Conservation (phyloP, 345 rosid genomes). For the Syzygium grande region DNA sequence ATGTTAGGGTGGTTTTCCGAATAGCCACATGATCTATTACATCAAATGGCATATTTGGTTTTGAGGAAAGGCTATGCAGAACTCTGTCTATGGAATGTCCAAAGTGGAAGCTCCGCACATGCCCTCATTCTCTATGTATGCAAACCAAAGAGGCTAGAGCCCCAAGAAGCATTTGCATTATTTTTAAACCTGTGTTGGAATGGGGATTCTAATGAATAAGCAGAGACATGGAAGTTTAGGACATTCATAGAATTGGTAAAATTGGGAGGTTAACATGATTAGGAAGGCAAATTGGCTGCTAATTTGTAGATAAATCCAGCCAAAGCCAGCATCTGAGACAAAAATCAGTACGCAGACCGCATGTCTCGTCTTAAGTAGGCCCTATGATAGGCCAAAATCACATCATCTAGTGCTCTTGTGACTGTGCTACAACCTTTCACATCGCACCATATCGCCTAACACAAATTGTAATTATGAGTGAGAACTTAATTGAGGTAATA, state of each 20-base stretch:
- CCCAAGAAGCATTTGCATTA: background rate
- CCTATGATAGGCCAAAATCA: background rate
- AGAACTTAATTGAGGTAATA: conserved; percentile 11
- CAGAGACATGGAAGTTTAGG: background rate
- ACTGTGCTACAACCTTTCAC: background rate
- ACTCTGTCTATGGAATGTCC: background rate
- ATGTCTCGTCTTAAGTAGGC: background rate
- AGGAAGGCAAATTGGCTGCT: background rate
- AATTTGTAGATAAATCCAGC: background rate
- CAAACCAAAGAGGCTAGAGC: background rate
- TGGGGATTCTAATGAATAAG: background rate
- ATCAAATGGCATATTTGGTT: background rate
- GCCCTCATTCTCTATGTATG: background rate
- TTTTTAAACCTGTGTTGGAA: background rate
- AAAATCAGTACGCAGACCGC: background rate
- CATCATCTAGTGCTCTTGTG: background rate
- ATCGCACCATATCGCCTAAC: background rate
- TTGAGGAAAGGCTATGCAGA: background rate
- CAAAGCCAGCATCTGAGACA: background rate
- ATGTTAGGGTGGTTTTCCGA: background rate
- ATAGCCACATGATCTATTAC: background rate
- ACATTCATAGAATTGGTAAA: background rate
- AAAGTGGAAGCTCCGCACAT: background rate
- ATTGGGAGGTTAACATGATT: background rate
- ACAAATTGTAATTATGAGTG: background rate